Evolutionary conservation across 495 filamentous ascomycete species (phyloP), one percentile per base, ranked within the genome.

Genomic region (Hypoxylon crocopeplum): DNA sequence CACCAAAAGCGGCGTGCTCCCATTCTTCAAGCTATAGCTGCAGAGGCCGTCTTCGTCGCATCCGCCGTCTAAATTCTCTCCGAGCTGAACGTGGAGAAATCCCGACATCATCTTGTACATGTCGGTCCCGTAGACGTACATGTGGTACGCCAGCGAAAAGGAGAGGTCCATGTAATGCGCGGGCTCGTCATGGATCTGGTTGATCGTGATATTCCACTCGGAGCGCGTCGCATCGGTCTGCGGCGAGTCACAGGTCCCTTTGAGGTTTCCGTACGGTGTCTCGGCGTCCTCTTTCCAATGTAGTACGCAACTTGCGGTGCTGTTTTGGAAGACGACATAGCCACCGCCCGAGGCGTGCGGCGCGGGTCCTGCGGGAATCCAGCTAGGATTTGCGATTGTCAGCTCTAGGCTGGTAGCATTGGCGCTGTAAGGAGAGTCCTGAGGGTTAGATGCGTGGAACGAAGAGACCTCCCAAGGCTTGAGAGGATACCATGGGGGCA

Each of bases 401-500:
- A 66, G 10, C 6, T 49, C 22, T 3, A 69, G 38, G 1, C 41
- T 33, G 29, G 55, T 64, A 12, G 39, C 51, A 12, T 68, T 61
- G 22, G 60, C 22, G 22, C 47, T 47, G 44, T 61, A 60, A 3
- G 64, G 60, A 6, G 55, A 39, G 5, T 48, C 19, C 7, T 50
- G 42, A 7, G 64, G 64, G 21, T 54, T 50, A 2, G 39, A 38
- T 16, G 41, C 50, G 7, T 33, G 37, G 8, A 68, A 3, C 0
- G 56, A 53, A 8, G 24, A 29, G 32, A 68, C 38, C 21, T 56
- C 29, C 65, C 56, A 68, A 0, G 60, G 37, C 27, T 58, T 27
- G 8, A 68, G 48, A 3, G 65, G 65, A 34, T 68, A 68, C 65
- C 65, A 68, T 7, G 65, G 56, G 5, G 65, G 64, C n/a, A 52